Base-by-base conservation (phyloP, 1,139 yeast genomes). In the Hyphopichia buzzinii region DNA sequence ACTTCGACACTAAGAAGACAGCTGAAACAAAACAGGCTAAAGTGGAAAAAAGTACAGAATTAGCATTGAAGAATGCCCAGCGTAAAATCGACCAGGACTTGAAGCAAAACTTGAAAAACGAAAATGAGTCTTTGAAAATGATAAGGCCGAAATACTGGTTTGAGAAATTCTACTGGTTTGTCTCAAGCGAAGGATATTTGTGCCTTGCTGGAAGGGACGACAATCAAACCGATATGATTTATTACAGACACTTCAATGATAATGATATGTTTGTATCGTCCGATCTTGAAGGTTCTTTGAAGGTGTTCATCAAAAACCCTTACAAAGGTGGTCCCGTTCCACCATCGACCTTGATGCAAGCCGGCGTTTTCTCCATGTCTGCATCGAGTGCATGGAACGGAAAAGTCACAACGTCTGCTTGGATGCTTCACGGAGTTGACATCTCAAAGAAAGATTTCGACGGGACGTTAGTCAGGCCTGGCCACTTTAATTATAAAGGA, bases 111-210 rank as follows among this genome's bases (percentile, higher is more conserved):
- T 70, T 84, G 50, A 84, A 84, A 40, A 78, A 77, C 39, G 82
- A 83, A 39, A 75, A 73, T 39, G 84, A 79, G 31, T 71, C 77
- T 2, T 67, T 88, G 41, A 82, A 78, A 43, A 80, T 76, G 26
- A 67, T 84, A 23, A 73, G 97, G 35, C 74, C 78, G 4, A 87
- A 88, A 33, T 83, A 70, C 50, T 90, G 97, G 86, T 94, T 94
- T 64, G 98, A 92, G 54, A 92, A 92, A 57, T 92, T 84, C 56
- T 81, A 71, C 52, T 92, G 98, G 98, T 92, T 92, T 54, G 72
- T 89, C 22, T 77, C 96, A 0, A 82, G 83, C 44, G 97, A 92
- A 55, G 95, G 95, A 0, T 89, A 86, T 52, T 65, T 92, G 37
- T 86, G 95, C 43, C 59, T 92, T 35, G 89, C 92, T 33, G 97